Percentiles rank a stretch among this genome's conserved stretches.
These are phyloP conservation scores for Crithidia acanthocephali DNA, from an alignment of 208 protist species.

Conservation along the genomic window DNA sequence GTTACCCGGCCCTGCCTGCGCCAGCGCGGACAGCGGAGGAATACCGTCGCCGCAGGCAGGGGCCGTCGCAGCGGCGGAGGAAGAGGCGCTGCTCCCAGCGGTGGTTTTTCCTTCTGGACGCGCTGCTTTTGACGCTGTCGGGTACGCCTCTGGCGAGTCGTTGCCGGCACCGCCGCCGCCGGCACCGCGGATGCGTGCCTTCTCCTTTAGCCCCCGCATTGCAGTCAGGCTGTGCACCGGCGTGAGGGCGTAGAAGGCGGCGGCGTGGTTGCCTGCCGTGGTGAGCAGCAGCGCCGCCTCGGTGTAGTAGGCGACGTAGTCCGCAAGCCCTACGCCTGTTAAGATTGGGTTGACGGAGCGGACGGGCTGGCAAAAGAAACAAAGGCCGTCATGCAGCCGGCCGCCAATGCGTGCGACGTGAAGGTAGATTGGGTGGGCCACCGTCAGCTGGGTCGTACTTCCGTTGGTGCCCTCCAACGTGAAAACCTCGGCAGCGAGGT, in stretches of 20 bases:
- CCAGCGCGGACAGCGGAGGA: neutral
- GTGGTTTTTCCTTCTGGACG: neutral
- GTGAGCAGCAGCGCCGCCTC: constrained; percentile 53
- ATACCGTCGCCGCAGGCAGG: too few species aligned
- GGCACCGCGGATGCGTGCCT: neutral
- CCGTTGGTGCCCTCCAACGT: neutral
- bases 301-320: constrained; percentile 55
- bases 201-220: neutral
- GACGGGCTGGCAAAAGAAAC: constrained; percentile 48
- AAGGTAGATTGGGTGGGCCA: constrained; percentile 32
- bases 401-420: constrained; percentile 32
- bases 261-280: constrained; percentile 34
- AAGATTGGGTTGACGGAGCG: constrained; percentile 29
- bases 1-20: neutral
- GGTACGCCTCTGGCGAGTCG: neutral
- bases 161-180: neutral
- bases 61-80: neutral
- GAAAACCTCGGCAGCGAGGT: constrained; percentile 4
- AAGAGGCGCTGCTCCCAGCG: neutral
- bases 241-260: constrained; percentile 40
- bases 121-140: neutral
- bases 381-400: constrained; percentile 36
- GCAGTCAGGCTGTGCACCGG: constrained; percentile 24
- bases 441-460: constrained; percentile 6
- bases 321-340: constrained; percentile 42